phyloP scores from a whole-genome alignment of 148 eudicot genomes.

The Linanthus parryae region DNA sequence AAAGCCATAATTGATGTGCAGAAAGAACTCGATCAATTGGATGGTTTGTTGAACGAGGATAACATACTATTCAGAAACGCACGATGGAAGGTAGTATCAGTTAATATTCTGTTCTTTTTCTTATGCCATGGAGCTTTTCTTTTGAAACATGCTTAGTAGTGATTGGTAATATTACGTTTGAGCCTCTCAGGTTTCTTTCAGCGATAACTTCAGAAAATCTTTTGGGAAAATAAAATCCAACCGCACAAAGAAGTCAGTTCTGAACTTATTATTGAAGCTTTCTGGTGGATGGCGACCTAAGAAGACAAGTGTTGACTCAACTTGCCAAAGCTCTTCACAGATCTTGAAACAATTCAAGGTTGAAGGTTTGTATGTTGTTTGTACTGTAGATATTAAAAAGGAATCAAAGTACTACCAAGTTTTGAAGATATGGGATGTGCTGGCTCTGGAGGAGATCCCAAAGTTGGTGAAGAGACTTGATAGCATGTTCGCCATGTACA shows the following conservation, averaged over 20 bases:
- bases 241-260: conserved; percentile 36
- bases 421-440: conserved; percentile 70
- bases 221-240: conserved; percentile 39
- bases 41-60: conserved; percentile 48
- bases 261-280: conserved; percentile 50
- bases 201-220: conserved; percentile 61
- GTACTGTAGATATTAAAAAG: conserved; percentile 51
- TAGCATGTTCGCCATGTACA: conserved; percentile 41
- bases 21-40: conserved; percentile 62
- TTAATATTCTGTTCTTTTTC: too few species aligned
- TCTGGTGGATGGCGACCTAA: conserved; percentile 77
- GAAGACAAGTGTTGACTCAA: conserved; percentile 34
- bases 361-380: conserved; percentile 46
- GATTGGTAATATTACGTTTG: neutral
- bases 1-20: conserved; percentile 46
- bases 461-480: conserved; percentile 59
- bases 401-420: conserved; percentile 42
- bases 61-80: conserved; percentile 48
- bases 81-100: conserved; percentile 80
- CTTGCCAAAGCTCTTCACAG: conserved; percentile 38
- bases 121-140: too few species aligned
- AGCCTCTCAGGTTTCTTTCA: conserved; percentile 58
- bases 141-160: neutral
- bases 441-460: conserved; percentile 49
- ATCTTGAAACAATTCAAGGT: conserved; percentile 58